phyloP scores from a whole-genome alignment of 1,284 basidiomycete species.

The Sutorius eximius region DNA sequence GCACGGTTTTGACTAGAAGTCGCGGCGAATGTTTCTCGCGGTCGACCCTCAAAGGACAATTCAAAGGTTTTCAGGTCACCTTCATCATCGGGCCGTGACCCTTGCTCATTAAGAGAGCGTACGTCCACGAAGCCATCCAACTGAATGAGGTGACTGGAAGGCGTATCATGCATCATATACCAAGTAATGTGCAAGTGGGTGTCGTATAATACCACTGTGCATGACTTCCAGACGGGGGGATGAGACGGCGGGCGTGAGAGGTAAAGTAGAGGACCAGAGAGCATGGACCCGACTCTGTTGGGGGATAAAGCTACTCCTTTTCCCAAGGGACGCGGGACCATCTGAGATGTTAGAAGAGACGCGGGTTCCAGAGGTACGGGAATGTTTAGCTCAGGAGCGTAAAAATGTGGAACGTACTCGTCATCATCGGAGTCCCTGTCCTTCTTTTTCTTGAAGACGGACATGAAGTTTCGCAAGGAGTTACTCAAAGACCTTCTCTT shows the following conservation, averaged over 20 bases:
- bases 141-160: conserved; percentile 47
- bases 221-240: conserved; percentile 54
- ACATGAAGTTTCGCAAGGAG: conserved; percentile 64
- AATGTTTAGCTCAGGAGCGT: conserved; percentile 8
- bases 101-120: conserved; percentile 53
- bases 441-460: conserved; percentile 60
- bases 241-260: conserved; percentile 40
- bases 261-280: conserved; percentile 50
- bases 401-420: conserved; percentile 10
- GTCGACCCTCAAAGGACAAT: conserved; percentile 52
- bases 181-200: conserved; percentile 50
- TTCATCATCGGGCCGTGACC: conserved; percentile 40
- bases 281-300: conserved; percentile 14
- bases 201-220: conserved; percentile 48
- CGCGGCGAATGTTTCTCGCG: conserved; percentile 60
- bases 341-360: conserved; percentile 4
- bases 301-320: conserved; percentile 1
- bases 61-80: conserved; percentile 57
- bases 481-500: conserved; percentile 55
- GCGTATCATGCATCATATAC: conserved; percentile 44
- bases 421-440: conserved; percentile 35
- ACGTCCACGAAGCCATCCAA: conserved; percentile 60
- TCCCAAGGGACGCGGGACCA: neutral
- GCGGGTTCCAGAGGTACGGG: neutral
- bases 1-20: conserved; percentile 61